These are phyloP conservation scores for Pseudopyrenochaeta lycopersici DNA, from an alignment of 2,329 filamentous ascomycete species.

Conservation along the genomic window DNA sequence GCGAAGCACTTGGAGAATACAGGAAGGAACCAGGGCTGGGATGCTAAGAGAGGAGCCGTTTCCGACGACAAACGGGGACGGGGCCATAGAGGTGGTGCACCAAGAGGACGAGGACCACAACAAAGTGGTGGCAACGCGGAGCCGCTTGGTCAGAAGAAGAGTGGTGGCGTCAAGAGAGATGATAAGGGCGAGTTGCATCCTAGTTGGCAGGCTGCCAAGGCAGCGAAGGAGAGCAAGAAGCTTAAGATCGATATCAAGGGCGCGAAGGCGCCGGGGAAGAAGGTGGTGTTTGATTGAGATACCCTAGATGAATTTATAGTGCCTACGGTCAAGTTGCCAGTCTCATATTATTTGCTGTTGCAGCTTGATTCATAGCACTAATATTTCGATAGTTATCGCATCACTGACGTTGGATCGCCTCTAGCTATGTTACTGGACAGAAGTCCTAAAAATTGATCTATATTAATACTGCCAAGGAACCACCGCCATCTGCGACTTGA, in stretches of 20 bases:
- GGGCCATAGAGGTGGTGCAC: constrained; percentile 23
- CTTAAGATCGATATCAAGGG: constrained; percentile 44
- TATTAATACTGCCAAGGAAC: too few relatives aligned
- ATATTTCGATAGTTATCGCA: too few relatives aligned
- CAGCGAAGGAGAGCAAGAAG: constrained; percentile 65
- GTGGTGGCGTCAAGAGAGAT: constrained; percentile 54
- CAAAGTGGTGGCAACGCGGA: constrained; percentile 44
- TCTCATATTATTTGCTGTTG: too few relatives aligned
- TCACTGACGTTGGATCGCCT: too few relatives aligned
- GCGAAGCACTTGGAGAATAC: constrained; percentile 71
- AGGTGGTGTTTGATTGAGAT: constrained; percentile 67
- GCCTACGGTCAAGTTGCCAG: too few relatives aligned
- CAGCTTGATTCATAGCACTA: too few relatives aligned
- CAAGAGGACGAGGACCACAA: constrained; percentile 35
- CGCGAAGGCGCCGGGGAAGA: constrained; percentile 65
- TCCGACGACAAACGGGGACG: constrained; percentile 33
- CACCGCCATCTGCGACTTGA: too few relatives aligned
- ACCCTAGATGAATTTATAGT: constrained; percentile 2
- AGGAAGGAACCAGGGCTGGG: constrained; percentile 64
- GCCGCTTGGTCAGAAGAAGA: constrained; percentile 35
- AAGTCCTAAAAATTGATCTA: too few relatives aligned
- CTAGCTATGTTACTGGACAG: too few relatives aligned
- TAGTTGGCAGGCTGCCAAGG: constrained; percentile 70
- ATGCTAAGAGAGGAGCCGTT: constrained; percentile 65
- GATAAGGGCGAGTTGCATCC: constrained; percentile 68